These are phyloP conservation scores for Immersiella caudata DNA, from an alignment of 495 filamentous ascomycete genomes.

Conservation along the genomic window DNA sequence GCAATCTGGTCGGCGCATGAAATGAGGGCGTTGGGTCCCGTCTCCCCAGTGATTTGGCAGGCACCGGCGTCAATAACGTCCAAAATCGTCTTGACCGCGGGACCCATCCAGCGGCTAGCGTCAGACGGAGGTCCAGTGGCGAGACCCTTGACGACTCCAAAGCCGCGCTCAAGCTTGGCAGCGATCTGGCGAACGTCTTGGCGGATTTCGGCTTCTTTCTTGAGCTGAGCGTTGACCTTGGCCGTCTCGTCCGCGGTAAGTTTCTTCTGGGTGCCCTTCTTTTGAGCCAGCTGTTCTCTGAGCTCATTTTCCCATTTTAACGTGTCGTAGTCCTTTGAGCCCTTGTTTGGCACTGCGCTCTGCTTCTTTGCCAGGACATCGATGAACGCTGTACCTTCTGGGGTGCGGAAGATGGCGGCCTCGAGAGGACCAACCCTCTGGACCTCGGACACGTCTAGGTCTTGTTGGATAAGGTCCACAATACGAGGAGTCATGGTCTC, in stretches of 20 bases:
- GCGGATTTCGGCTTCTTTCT: conserved; percentile 81
- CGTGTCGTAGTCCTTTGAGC: conserved; percentile 88
- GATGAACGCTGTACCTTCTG: conserved; percentile 82
- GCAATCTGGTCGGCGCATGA: conserved; percentile 73
- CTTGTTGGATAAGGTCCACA: conserved; percentile 68
- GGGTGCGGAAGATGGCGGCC: conserved; percentile 86
- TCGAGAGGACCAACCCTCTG: conserved; percentile 77
- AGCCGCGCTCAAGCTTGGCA: conserved; percentile 71
- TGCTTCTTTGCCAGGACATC: conserved; percentile 86
- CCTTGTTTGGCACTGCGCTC: conserved; percentile 71
- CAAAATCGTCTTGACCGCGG: conserved; percentile 70
- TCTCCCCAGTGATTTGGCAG: conserved; percentile 75
- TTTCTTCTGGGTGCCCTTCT: conserved; percentile 90
- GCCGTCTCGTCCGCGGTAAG: conserved; percentile 83
- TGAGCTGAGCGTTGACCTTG: conserved; percentile 88
- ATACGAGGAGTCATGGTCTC: conserved; percentile 76
- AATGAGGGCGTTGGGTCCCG: conserved; percentile 78
- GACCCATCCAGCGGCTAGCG: conserved; percentile 81
- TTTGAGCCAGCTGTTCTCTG: conserved; percentile 81
- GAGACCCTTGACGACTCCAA: conserved; percentile 80
- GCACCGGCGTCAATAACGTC: conserved; percentile 75
- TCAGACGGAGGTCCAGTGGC: conserved; percentile 84
- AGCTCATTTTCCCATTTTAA: conserved; percentile 97
- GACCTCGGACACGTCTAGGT: conserved; percentile 68
- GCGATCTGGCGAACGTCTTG: conserved; percentile 66